Percentiles rank a stretch among this genome's conserved stretches.
Evolutionary conservation across 1,284 basidiomycete species (phyloP).

Genomic region (Ganoderma multipileum): DNA sequence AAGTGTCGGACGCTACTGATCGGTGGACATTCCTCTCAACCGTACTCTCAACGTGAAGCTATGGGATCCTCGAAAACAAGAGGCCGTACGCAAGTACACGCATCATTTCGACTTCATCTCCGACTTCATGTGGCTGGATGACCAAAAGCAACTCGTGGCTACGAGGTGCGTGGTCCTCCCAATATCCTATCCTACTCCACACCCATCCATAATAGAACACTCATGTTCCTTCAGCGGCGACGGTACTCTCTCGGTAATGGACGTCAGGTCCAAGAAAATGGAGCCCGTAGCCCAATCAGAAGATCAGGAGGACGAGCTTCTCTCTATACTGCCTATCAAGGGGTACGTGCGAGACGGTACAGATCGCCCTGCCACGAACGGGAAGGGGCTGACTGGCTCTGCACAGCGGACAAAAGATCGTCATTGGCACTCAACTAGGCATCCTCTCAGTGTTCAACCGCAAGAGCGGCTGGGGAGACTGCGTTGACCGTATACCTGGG

Average conservation of each 20-base stretch:
- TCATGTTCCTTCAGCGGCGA: conserved; percentile 71
- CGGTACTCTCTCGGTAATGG: conserved; percentile 90
- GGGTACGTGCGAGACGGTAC: conserved; percentile 52
- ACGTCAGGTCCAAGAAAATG: conserved; percentile 80
- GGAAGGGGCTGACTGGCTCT: background rate
- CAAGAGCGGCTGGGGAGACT: conserved; percentile 88
- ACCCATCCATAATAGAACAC: background rate
- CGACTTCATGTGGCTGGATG: conserved; percentile 87
- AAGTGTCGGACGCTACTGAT: conserved; percentile 26
- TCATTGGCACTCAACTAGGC: conserved; percentile 91
- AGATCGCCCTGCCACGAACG: background rate
- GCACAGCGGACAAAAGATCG: conserved; percentile 75
- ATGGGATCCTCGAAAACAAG: conserved; percentile 85
- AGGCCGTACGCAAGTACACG: conserved; percentile 71
- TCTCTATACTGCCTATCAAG: conserved; percentile 87
- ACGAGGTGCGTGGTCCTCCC: conserved; percentile 70
- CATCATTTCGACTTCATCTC: conserved; percentile 98
- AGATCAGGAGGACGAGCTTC: conserved; percentile 95
- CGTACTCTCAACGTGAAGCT: conserved; percentile 54
- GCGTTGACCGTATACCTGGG: conserved; percentile 93
- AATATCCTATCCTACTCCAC: background rate
- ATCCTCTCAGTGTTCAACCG: conserved; percentile 93
- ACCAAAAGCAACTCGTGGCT: conserved; percentile 85
- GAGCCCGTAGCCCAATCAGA: conserved; percentile 84
- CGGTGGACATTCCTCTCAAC: background rate